Percentiles rank a stretch among this genome's conserved stretches.
phyloP scores from a whole-genome alignment of 441 rosid genomes.

The Melastoma candidum region DNA sequence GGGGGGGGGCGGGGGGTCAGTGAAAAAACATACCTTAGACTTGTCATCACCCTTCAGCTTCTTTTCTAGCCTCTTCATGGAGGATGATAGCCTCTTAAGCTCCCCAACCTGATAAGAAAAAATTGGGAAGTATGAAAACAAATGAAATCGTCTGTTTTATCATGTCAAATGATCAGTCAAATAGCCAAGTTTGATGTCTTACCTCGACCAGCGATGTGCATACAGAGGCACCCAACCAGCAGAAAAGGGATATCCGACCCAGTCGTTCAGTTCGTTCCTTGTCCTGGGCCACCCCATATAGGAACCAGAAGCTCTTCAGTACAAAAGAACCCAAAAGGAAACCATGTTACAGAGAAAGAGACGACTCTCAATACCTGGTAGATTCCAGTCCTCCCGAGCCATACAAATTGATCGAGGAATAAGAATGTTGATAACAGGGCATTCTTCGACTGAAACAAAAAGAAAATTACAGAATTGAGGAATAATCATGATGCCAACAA shows the following conservation, averaged over 20 bases:
- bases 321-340: background rate
- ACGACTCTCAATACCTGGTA: conserved; percentile 12
- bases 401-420: conserved; percentile 18
- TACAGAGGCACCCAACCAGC: conserved; percentile 17
- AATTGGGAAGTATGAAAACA: background rate
- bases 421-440: conserved; percentile 17
- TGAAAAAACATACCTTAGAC: conserved; percentile 8
- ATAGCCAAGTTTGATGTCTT: background rate
- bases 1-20: background rate
- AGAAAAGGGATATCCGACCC: conserved; percentile 17
- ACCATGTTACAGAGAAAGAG: background rate
- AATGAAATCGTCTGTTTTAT: background rate
- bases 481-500: background rate
- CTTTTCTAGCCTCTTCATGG: conserved; percentile 15
- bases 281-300: conserved; percentile 5
- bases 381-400: conserved; percentile 18
- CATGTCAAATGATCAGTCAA: background rate
- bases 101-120: conserved; percentile 14
- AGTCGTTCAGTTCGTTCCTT: conserved; percentile 16
- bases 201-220: conserved; percentile 18
- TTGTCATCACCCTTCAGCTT: conserved; percentile 12
- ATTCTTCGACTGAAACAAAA: conserved; percentile 14
- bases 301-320: background rate
- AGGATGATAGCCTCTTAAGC: conserved; percentile 14
- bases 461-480: background rate